Evolutionary conservation across 129 eudicot genomes (phyloP).

Genomic region (Tanacetum coccineum): DNA sequence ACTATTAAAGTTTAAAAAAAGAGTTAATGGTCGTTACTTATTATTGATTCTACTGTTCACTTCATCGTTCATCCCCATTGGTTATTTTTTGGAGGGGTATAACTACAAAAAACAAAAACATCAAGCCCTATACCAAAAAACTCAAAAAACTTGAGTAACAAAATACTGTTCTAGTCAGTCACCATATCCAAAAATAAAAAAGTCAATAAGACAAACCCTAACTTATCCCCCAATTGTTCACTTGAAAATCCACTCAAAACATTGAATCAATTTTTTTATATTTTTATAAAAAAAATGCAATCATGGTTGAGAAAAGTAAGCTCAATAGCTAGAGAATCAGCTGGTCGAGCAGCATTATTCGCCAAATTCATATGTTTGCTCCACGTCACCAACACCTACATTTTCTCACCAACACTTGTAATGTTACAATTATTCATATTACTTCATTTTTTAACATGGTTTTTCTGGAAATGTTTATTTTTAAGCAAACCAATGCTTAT

Average conservation of each 20-base stretch:
- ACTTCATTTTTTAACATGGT: too few relatives aligned
- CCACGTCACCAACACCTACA: constrained; percentile 66
- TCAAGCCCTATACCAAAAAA: too few relatives aligned
- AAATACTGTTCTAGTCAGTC: background rate
- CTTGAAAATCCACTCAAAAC: too few relatives aligned
- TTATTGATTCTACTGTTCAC: too few relatives aligned
- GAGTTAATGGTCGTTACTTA: too few relatives aligned
- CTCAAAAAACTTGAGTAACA: background rate
- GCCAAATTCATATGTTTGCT: constrained; percentile 70
- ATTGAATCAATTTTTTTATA: too few relatives aligned
- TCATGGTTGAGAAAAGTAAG: constrained; percentile 30
- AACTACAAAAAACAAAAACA: background rate
- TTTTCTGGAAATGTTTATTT: too few relatives aligned
- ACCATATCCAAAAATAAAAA: background rate
- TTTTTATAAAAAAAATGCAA: too few relatives aligned
- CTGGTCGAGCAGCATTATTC: constrained; percentile 38
- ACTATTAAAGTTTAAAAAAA: too few relatives aligned
- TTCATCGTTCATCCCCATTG: too few relatives aligned
- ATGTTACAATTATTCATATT: constrained; percentile 3
- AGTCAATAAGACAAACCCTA: background rate
- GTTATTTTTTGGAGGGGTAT: too few relatives aligned
- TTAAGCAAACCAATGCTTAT: too few relatives aligned
- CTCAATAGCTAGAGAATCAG: constrained; percentile 44
- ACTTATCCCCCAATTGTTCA: constrained; percentile 22
- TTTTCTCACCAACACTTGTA: constrained; percentile 70